These are phyloP conservation scores for Pelargonium citronellum DNA, from an alignment of 441 rosid species.

Conservation along the genomic window DNA sequence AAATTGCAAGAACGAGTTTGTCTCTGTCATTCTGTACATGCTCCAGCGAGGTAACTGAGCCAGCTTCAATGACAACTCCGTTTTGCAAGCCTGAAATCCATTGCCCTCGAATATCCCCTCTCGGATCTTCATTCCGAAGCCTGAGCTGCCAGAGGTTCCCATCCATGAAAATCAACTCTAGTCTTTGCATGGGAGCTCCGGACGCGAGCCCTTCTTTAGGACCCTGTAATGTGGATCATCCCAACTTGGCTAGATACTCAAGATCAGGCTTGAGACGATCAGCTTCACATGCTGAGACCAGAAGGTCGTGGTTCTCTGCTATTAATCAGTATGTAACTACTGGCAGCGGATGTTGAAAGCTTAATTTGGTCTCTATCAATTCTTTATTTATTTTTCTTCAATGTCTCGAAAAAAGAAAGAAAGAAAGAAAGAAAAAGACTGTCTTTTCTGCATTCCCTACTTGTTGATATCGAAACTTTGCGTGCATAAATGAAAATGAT, in stretches of 20 bases:
- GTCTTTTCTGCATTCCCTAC: too few relatives aligned
- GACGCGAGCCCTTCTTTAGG: conserved; percentile 45
- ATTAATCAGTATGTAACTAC: conserved; percentile 60
- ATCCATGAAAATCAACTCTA: conserved; percentile 41
- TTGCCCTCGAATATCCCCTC: conserved; percentile 49
- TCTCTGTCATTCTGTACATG: conserved; percentile 72
- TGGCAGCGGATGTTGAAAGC: conserved; percentile 55
- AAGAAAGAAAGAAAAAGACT: too few relatives aligned
- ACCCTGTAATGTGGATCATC: conserved; percentile 30
- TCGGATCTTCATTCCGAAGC: conserved; percentile 64
- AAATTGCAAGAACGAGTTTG: conserved; percentile 58
- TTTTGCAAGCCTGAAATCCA: conserved; percentile 59
- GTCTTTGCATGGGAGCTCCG: conserved; percentile 69
- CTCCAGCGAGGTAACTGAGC: conserved; percentile 51
- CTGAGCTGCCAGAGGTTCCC: conserved; percentile 70
- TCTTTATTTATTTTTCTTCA: background rate
- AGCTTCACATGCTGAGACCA: conserved; percentile 36
- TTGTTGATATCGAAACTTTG: too few relatives aligned
- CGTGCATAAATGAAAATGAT: too few relatives aligned
- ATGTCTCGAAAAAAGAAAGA: background rate
- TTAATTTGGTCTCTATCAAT: background rate
- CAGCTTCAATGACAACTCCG: conserved; percentile 50
- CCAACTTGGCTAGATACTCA: conserved; percentile 37
- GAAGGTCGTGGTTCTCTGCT: conserved; percentile 71
- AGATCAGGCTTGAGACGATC: conserved; percentile 53